Conservation (phyloP, 2,329 filamentous ascomycete genomes). For the Cytospora mali region DNA sequence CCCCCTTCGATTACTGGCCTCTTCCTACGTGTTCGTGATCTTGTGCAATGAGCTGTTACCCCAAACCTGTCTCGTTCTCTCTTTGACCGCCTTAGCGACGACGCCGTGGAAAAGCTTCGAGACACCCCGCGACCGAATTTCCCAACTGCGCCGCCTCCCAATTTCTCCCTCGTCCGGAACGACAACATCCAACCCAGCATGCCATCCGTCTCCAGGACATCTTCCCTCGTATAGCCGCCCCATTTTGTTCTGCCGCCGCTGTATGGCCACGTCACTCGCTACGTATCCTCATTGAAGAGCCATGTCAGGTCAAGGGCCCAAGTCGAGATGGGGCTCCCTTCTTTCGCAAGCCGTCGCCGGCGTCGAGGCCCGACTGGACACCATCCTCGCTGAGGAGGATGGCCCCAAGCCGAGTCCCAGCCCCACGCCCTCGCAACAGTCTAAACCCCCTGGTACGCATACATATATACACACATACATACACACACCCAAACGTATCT, state of each 20-base stretch:
- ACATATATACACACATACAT: no score
- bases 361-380: conserved; percentile 90
- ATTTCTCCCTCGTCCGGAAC: conserved; percentile 21
- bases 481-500: no score
- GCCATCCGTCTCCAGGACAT: conserved; percentile 18
- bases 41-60: conserved; percentile 10
- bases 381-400: conserved; percentile 81
- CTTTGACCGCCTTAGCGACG: conserved; percentile 9
- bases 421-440: conserved; percentile 37
- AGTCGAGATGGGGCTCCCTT: conserved; percentile 75
- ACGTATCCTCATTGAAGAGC: conserved; percentile 27
- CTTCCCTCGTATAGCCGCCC: conserved; percentile 10
- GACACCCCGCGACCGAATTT: conserved; percentile 21
- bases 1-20: neutral
- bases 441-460: conserved; percentile 37
- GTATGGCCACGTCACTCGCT: conserved; percentile 29
- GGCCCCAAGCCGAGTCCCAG: conserved; percentile 43
- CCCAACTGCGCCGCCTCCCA: conserved; percentile 12
- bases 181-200: conserved; percentile 23
- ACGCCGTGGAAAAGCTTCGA: conserved; percentile 18
- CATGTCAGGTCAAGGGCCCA: conserved; percentile 54
- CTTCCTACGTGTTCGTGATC: conserved; percentile 6
- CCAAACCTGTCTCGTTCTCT: conserved; percentile 9
- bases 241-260: conserved; percentile 11
- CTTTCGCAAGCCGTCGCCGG: conserved; percentile 90